Evolutionary conservation across 345 rosid species (phyloP), one percentile per base, ranked within the genome.

Genomic region (Rhizophora mangle): DNA sequence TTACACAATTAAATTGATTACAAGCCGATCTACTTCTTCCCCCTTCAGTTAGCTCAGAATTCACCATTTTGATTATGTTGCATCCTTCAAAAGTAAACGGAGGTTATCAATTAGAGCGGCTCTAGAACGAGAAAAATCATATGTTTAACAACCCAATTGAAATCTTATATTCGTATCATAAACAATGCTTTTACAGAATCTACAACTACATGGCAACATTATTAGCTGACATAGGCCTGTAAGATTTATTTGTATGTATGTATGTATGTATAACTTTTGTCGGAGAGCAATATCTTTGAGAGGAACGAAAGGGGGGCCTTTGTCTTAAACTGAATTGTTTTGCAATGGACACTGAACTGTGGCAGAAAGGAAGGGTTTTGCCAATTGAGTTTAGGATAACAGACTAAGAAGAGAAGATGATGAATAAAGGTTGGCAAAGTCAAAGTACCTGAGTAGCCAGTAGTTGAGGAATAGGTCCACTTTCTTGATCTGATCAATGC

Each of bases 401-500:
- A 43, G 49, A 43, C 4, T 19, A 43, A 43, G 49, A 43, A 43
- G 49, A 56, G 16, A 21, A 26, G 24, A 56, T 24, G 60, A 26
- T 1, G n/a, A 30, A 58, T 20, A 18, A 26, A 65, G 39, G 32
- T 19, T 56, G 31, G 60, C 27, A 61, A 53, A 2, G 34, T 30
- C 39, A 22, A 27, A 56, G 19, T 8, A 26, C n/a, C n/a, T 37
- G 59, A 59, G 18, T 68, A 64, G 68, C 64, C 67, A 31, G 36
- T 57, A 21, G 62, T 46, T 22, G 16, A 56, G 30, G 52, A 29
- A 34, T 29, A 31, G n/a, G 54, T 9, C 47, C 24, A 7, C 51
- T 22, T 51, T 67, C 67, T 65, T 26, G 15, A 56, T 24, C 29
- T 24, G 29, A 43, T 82, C 79, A 76, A 60, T 54, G 78, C 63